Percentiles rank a stretch among this genome's conserved stretches.
Conservation (phyloP, 129 eudicot species). For the Lonicera japonica region DNA sequence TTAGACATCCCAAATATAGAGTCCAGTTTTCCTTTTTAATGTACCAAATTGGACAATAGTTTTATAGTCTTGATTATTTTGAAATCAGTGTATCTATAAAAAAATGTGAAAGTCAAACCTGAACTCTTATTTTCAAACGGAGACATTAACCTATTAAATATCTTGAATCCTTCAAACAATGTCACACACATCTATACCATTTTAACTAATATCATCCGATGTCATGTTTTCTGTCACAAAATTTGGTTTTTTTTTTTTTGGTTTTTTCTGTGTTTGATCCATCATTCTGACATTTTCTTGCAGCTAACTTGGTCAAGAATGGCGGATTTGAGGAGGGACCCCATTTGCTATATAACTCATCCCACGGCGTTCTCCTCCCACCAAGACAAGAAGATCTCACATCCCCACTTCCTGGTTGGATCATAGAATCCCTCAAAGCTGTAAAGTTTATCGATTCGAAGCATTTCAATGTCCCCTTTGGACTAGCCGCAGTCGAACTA, state of each 20-base stretch:
- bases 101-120: background rate
- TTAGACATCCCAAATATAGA: too few species aligned
- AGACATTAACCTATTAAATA: too few species aligned
- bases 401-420: slow-evolving; percentile 93
- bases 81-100: background rate
- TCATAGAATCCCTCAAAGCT: slow-evolving; percentile 83
- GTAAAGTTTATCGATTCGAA: slow-evolving; percentile 63
- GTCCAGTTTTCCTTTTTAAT: too few species aligned
- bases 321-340: slow-evolving; percentile 89
- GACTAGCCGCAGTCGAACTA: slow-evolving; percentile 58
- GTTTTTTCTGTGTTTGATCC: background rate
- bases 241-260: background rate
- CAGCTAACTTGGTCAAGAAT: slow-evolving; percentile 69
- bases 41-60: too few species aligned
- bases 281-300: background rate
- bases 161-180: background rate
- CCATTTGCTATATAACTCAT: slow-evolving; percentile 45
- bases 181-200: background rate
- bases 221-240: background rate
- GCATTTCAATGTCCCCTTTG: slow-evolving; percentile 68
- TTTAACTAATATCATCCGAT: too few species aligned
- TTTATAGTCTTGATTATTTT: background rate
- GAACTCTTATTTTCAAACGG: too few species aligned
- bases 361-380: slow-evolving; percentile 79
- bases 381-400: slow-evolving; percentile 63